Evolutionary conservation across 441 rosid genomes (phyloP), one percentile per base, ranked within the genome.

Genomic region (Eruca vesicaria): DNA sequence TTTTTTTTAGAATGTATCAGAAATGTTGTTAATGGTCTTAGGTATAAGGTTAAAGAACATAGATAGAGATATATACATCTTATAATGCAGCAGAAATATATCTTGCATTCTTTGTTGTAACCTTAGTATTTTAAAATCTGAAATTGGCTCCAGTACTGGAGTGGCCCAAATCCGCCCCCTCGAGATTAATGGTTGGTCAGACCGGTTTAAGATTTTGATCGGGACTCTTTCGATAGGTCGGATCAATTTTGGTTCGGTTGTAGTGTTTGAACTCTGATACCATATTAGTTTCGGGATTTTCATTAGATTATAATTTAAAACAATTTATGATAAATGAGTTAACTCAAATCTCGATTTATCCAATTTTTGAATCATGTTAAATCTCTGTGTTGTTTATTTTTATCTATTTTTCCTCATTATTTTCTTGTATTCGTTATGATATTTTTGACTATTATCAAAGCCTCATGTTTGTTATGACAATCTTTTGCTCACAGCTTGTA

Each of bases 401-500:
- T 36, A 36, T 36, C 11, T 3, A 12, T 38, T 38, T 36, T 36
- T 9, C 15, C 45, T 6, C 15, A 38, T 38, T 38, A 43, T 43
- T 43, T 43, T 5, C 5, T 15, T 15, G 53, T 45, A 45, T 45
- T 20, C 9, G 53, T 45, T 45, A 45, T 45, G 9, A 48, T 8
- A 48, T 7, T 7, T 48, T 48, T 16, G 4, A 60, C 15, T 29
- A 63, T 43, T 0, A 68, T 36, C 9, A 19, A n/a, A 75, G 45
- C 14, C 67, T 76, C 41, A 9, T 52, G 58, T 2, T 52, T 19
- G 28, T 66, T 71, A 26, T 78, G 50, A 65, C 58, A 0, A 52
- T 52, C 14, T 48, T 52, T 52, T 52, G 12, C 19, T 74, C 62
- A 76, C 89, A 95, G 97, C 80, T 87, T 76, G 84, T 95, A 7